These are phyloP conservation scores for Claviceps sp. DNA, from an alignment of 2,329 filamentous ascomycete genomes.

Conservation along the genomic window DNA sequence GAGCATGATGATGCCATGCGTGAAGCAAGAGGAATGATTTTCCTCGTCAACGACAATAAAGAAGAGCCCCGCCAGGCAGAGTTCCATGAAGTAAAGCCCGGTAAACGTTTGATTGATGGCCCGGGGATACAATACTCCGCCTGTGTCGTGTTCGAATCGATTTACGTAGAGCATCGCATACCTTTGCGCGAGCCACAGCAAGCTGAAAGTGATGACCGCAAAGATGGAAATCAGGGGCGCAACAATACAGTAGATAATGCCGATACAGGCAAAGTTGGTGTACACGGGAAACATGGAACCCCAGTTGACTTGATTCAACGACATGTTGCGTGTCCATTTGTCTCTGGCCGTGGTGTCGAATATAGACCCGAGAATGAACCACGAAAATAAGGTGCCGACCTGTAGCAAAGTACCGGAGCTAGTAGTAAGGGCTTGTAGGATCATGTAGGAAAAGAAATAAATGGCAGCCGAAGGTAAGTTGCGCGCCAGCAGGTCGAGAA, in stretches of 20 bases:
- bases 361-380: constrained; percentile 70
- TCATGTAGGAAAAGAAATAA: constrained; percentile 98
- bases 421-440: constrained; percentile 81
- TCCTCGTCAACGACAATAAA: constrained; percentile 55
- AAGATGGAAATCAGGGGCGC: constrained; percentile 86
- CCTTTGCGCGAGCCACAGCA: constrained; percentile 92
- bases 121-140: constrained; percentile 78
- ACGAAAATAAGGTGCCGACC: constrained; percentile 61
- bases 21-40: constrained; percentile 43
- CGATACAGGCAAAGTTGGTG: constrained; percentile 92
- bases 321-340: constrained; percentile 79
- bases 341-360: constrained; percentile 68
- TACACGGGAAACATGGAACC: constrained; percentile 92
- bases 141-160: constrained; percentile 79
- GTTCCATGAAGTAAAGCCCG: constrained; percentile 86
- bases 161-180: constrained; percentile 95
- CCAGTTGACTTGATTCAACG: constrained; percentile 68
- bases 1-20: constrained; percentile 79
- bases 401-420: constrained; percentile 84
- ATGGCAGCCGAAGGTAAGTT: constrained; percentile 81
- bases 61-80: constrained; percentile 81
- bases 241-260: constrained; percentile 75
- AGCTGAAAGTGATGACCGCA: constrained; percentile 77
- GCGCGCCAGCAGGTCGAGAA: constrained; percentile 58
- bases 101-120: constrained; percentile 95